A percentile compares a stretch with the other conserved stretches of the same genome.
Evolutionary conservation across 257 asterid species (phyloP).

Genomic region (Lantana camara): DNA sequence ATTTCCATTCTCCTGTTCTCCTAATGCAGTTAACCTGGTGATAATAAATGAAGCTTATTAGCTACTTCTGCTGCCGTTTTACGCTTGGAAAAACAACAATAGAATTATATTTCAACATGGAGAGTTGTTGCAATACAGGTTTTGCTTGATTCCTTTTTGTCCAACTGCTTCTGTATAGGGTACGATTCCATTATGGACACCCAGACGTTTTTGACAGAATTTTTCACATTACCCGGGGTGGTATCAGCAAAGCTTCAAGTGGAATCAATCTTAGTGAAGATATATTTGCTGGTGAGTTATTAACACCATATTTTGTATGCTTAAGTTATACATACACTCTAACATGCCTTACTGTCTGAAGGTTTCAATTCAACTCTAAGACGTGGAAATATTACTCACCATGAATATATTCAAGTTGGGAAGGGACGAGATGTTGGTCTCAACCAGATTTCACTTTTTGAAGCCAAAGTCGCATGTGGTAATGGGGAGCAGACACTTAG

Average conservation of each 20-base stretch:
- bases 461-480: slow-evolving; percentile 93
- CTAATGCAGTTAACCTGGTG: neutral
- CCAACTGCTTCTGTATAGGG: slow-evolving; percentile 48
- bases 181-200: slow-evolving; percentile 85
- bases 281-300: slow-evolving; percentile 76
- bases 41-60: neutral
- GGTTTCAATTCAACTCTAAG: slow-evolving; percentile 86
- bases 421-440: slow-evolving; percentile 93
- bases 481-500: slow-evolving; percentile 90
- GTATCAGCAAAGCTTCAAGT: slow-evolving; percentile 80
- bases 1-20: neutral
- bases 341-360: slow-evolving; percentile 32
- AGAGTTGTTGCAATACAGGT: slow-evolving; percentile 10
- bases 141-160: slow-evolving; percentile 12
- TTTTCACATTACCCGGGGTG: slow-evolving; percentile 86
- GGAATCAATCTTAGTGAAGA: slow-evolving; percentile 90
- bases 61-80: neutral
- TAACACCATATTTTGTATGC: slow-evolving; percentile 20
- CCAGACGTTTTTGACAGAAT: slow-evolving; percentile 86
- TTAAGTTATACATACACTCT: slow-evolving; percentile 18
- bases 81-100: slow-evolving; percentile 2
- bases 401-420: slow-evolving; percentile 88
- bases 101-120: neutral
- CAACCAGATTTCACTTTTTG: slow-evolving; percentile 87
- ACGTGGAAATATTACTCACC: slow-evolving; percentile 85